phyloP scores from a whole-genome alignment of 2,329 filamentous ascomycete genomes.

The Sodiomyces alkalinus region DNA sequence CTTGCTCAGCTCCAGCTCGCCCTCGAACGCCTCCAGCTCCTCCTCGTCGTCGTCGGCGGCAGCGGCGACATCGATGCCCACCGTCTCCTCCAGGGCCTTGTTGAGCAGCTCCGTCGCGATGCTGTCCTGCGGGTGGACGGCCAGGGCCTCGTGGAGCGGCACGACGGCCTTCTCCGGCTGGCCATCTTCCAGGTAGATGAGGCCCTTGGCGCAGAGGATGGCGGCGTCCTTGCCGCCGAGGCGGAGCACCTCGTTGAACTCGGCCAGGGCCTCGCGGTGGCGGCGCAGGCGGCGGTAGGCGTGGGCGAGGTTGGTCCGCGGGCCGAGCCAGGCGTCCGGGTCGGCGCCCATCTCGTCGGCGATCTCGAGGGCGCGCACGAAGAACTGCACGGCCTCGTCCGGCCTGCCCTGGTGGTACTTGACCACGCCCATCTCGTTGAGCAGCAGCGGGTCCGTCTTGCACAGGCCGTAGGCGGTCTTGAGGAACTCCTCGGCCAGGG shows the following conservation, averaged over 20 bases:
- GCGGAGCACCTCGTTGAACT: constrained; percentile 79
- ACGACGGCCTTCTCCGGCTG: constrained; percentile 63
- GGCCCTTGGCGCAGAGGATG: constrained; percentile 68
- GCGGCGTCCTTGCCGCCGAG: constrained; percentile 65
- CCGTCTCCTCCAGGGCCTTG: constrained; percentile 52
- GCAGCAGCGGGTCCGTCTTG: constrained; percentile 69
- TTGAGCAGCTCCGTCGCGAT: constrained; percentile 66
- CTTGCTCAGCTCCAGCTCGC: constrained; percentile 31
- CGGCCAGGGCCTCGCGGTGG: constrained; percentile 54
- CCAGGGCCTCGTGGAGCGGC: constrained; percentile 71
- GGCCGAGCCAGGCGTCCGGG: constrained; percentile 66
- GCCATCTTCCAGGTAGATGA: constrained; percentile 68
- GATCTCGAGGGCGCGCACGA: constrained; percentile 61
- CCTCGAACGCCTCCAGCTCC: constrained; percentile 34
- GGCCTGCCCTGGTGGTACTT: constrained; percentile 80
- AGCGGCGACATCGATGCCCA: constrained; percentile 25
- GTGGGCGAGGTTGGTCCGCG: constrained; percentile 79
- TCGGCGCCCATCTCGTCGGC: constrained; percentile 72
- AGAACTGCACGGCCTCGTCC: constrained; percentile 60
- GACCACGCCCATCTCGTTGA: constrained; percentile 96
- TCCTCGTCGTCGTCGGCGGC: too few relatives aligned
- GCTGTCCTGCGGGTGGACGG: constrained; percentile 64
- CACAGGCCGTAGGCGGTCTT: constrained; percentile 76
- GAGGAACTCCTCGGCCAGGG: constrained; percentile 83
- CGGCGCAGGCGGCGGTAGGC: constrained; percentile 60